Base-by-base conservation (phyloP, 1,284 basidiomycete species). In the Heterobasidion occidentale region DNA sequence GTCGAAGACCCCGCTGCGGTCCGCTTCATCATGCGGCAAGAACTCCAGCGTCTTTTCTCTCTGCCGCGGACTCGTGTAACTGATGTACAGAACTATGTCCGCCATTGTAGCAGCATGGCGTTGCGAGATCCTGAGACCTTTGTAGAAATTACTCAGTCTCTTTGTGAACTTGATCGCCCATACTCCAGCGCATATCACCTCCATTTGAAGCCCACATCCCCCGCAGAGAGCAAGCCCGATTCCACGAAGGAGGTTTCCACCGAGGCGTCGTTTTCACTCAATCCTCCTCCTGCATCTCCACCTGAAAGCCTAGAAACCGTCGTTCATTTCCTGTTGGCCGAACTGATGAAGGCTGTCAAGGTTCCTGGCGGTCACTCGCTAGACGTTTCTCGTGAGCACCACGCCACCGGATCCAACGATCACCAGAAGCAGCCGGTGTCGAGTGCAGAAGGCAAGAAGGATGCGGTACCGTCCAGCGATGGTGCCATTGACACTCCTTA, bases 111-210 rank as follows among this genome's bases (percentile, higher is more conserved):
- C 60, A 81, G 87, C n/a, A 81, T 90, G 62, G 92, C 91, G 0
- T 76, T 95, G 55, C 88, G 96, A 46, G 88, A 97, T 67, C 79
- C 92, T 0, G 73, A 80, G 44, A 72, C 80, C 9, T 99, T 99
- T 73, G 73, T 98, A 51, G 78, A 88, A 51, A 81, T 84, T 5
- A 84, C 89, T 0, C 77, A 83, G 57, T 78, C 84, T 3, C 73
- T 90, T 34, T 93, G 90, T 67, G 77, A 84, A 61, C 77, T 98
- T 8, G 80, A 81, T 33, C 77, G 83, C 36, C 87, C 90, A 1
- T 87, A 77, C 57, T 77, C 82, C 2, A 64, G 77, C 8, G 72
- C 77, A 36, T 83, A 81, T 53, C 88, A 87, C 48, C 79, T 96
- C 61, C 80, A 74, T 57, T 71, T 91, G 35, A 48, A 48, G 9